phyloP scores from a whole-genome alignment of 495 filamentous ascomycete genomes.

The Penicillium flavigenum region DNA sequence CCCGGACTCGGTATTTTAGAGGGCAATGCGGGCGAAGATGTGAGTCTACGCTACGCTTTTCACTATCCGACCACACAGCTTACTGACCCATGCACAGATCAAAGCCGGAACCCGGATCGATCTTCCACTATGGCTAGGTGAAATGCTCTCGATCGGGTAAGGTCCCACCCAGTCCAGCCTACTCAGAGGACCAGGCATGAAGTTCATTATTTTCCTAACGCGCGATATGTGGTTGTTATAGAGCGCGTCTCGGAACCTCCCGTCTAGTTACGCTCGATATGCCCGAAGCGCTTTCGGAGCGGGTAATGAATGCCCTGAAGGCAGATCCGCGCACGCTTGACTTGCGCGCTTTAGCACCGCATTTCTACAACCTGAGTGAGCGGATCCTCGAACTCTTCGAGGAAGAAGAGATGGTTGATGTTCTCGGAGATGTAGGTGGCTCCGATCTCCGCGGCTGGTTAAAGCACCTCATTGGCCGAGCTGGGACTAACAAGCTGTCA shows the following conservation, averaged over 20 bases:
- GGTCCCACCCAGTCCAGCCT: constrained; percentile 5
- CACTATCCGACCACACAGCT: neutral
- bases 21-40: constrained; percentile 66
- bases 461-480: neutral
- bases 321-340: constrained; percentile 86
- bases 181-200: no score
- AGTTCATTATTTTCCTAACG: neutral
- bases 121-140: constrained; percentile 94
- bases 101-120: constrained; percentile 75
- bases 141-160: constrained; percentile 86
- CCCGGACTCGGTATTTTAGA: constrained; percentile 86
- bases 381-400: constrained; percentile 88
- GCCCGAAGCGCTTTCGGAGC: constrained; percentile 70
- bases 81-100: constrained; percentile 50
- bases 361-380: constrained; percentile 83
- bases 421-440: constrained; percentile 62
- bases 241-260: constrained; percentile 53
- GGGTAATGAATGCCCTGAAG: constrained; percentile 86
- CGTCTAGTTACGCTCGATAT: constrained; percentile 79
- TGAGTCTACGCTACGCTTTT: constrained; percentile 26
- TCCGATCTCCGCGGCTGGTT: neutral
- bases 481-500: constrained; percentile 23
- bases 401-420: constrained; percentile 80
- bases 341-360: constrained; percentile 72
- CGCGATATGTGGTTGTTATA: constrained; percentile 14